Conservation (phyloP, 1,284 basidiomycete species). For the Trichosporon faecale region DNA sequence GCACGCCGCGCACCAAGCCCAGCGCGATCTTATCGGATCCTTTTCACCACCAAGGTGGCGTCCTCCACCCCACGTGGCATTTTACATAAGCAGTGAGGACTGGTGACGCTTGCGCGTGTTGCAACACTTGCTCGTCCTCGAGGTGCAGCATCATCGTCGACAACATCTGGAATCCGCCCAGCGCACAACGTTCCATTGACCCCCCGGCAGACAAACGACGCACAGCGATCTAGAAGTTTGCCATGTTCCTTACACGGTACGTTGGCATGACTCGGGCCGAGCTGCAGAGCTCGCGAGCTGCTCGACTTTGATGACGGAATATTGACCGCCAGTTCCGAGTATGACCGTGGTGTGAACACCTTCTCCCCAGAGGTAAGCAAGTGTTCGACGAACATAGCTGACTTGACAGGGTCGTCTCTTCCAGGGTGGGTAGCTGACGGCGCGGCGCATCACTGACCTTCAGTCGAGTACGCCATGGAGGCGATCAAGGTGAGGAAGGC, state of each 20-base stretch:
- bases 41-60: background rate
- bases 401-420: conserved; percentile 53
- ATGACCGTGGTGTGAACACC: conserved; percentile 94
- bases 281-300: background rate
- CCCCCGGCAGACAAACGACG: background rate
- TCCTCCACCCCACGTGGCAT: background rate
- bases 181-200: background rate
- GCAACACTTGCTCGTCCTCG: background rate
- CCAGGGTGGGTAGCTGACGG: conserved; percentile 47
- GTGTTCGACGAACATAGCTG: conserved; percentile 12
- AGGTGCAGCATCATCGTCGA: background rate
- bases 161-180: background rate
- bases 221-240: conserved; percentile 11
- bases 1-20: background rate
- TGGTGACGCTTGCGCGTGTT: conserved; percentile 18
- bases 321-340: conserved; percentile 46
- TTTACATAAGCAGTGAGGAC: conserved; percentile 3
- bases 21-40: conserved; percentile 9
- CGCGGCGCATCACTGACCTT: conserved; percentile 15
- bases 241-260: conserved; percentile 52
- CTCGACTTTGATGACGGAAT: background rate
- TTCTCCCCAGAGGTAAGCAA: conserved; percentile 84
- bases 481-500: conserved; percentile 80
- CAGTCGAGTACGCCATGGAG: conserved; percentile 99
- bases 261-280: conserved; percentile 12